Conservation (phyloP, 331 rosid genomes). For the Malus hybrid region DNA sequence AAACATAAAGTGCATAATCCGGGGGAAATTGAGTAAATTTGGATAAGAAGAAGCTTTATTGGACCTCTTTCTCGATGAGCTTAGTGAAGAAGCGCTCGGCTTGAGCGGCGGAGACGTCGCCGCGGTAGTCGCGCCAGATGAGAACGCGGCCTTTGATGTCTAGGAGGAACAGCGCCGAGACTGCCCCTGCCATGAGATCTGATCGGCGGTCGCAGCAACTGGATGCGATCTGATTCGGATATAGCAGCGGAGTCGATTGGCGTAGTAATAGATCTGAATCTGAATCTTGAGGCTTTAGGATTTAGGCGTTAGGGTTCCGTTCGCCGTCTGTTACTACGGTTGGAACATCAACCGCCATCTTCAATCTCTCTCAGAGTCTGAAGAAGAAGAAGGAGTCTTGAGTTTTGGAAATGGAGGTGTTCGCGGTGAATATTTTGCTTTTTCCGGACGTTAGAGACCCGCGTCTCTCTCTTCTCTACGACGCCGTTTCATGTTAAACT, state of each 20-base stretch:
- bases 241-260: neutral
- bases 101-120: conserved; percentile 86
- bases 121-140: conserved; percentile 97
- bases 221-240: conserved; percentile 19
- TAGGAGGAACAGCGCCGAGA: conserved; percentile 91
- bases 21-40: neutral
- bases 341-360: neutral
- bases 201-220: conserved; percentile 19
- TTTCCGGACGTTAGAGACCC: neutral
- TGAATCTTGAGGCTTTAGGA: conserved; percentile 4
- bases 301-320: neutral
- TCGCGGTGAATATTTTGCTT: neutral
- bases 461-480: neutral
- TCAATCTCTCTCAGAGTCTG: neutral
- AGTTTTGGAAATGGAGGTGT: neutral
- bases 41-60: neutral
- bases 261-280: conserved; percentile 16
- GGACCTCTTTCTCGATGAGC: conserved; percentile 94
- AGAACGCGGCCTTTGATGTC: conserved; percentile 99
- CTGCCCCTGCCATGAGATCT: conserved; percentile 87
- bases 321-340: neutral
- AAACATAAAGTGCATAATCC: neutral
- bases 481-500: neutral
- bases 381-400: neutral
- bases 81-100: conserved; percentile 98